Conservation (phyloP, 2,329 filamentous ascomycete genomes). For the Xylaria multiplex region DNA sequence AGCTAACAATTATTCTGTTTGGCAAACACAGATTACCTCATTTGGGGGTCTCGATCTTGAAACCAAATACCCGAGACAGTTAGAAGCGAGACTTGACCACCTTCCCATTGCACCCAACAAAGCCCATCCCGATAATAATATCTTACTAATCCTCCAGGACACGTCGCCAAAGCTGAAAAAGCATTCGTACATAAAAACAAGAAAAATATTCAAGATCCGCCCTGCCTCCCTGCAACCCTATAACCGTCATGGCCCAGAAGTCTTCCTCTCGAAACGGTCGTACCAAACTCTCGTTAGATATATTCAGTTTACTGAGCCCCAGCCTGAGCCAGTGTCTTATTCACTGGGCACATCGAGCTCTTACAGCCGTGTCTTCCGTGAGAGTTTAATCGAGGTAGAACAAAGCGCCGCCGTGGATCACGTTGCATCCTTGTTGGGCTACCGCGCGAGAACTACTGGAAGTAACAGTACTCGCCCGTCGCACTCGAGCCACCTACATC, state of each 20-base stretch:
- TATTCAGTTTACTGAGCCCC: conserved; percentile 8
- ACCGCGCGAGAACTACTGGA: neutral
- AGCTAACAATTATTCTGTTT: neutral
- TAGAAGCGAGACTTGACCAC: conserved; percentile 9
- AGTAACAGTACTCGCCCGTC: neutral
- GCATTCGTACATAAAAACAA: conserved; percentile 30
- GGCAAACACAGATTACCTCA: conserved; percentile 30
- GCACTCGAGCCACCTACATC: neutral
- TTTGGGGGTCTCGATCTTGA: conserved; percentile 26
- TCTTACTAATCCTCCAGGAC: conserved; percentile 15
- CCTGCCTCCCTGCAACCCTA: conserved; percentile 23
- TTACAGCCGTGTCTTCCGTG: neutral
- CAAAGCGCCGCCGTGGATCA: neutral
- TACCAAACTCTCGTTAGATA: conserved; percentile 26
- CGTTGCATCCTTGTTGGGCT: neutral
- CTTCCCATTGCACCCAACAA: conserved; percentile 30
- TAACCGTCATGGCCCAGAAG: conserved; percentile 13
- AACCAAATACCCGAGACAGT: conserved; percentile 6
- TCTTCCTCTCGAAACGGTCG: conserved; percentile 26
- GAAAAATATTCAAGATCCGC: neutral
- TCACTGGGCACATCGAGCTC: neutral
- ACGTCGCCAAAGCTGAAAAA: conserved; percentile 11
- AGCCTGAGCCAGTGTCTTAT: neutral
- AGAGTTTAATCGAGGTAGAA: neutral
- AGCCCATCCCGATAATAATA: conserved; percentile 30